Percentiles rank a stretch among this genome's conserved stretches.
phyloP scores from a whole-genome alignment of 345 rosid species.

The Salix caprea region DNA sequence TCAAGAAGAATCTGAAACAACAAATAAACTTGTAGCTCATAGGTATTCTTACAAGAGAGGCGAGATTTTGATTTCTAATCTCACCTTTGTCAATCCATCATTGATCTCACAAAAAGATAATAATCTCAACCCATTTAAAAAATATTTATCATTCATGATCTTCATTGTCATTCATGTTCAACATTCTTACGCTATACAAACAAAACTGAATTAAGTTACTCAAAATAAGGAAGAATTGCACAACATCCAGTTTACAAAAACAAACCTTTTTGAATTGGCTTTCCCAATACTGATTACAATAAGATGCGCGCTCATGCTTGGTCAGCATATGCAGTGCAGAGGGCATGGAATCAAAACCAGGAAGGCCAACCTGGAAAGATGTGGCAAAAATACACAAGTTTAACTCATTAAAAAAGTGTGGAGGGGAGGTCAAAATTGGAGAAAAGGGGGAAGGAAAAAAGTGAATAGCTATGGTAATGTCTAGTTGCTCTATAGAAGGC shows the following conservation, averaged over 20 bases:
- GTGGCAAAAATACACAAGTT: slow-evolving; percentile 3
- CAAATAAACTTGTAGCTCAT: not conserved
- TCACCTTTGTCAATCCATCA: no score
- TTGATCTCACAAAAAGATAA: no score
- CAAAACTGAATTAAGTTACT: not conserved
- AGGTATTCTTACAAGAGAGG: no score
- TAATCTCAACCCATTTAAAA: not conserved
- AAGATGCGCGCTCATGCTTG: slow-evolving; percentile 97
- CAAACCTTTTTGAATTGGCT: slow-evolving; percentile 87
- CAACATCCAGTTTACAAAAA: slow-evolving; percentile 12
- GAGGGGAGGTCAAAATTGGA: not conserved
- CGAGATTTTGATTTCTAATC: no score
- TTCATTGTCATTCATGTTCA: not conserved
- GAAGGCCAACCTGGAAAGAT: slow-evolving; percentile 89
- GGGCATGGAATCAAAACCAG: slow-evolving; percentile 99
- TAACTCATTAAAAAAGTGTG: not conserved
- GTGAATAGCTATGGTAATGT: not conserved
- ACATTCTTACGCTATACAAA: not conserved
- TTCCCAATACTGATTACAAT: slow-evolving; percentile 97
- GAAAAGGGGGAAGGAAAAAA: not conserved
- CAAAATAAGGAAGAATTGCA: not conserved
- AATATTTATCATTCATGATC: not conserved
- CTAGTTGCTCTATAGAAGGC: not conserved
- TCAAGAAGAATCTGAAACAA: not conserved
- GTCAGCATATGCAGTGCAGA: slow-evolving; percentile 82